phyloP scores from a whole-genome alignment of 192 early-diverging fungal species.

The Coemansia nantahalensis region DNA sequence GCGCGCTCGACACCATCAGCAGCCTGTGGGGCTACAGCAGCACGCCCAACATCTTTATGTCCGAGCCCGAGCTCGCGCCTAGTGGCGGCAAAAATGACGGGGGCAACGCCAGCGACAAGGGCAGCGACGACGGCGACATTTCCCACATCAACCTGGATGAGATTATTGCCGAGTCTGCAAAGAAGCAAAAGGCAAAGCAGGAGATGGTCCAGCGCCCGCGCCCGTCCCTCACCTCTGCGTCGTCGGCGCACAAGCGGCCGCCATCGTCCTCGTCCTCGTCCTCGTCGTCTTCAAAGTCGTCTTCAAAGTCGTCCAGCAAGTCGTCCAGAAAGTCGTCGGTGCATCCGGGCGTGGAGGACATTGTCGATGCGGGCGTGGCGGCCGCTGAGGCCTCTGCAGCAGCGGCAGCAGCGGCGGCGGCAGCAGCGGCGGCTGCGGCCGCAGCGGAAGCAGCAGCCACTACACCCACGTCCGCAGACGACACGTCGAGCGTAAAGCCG shows the following conservation, averaged over 20 bases:
- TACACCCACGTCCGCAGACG: too few species aligned
- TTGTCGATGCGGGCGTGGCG: constrained; percentile 27
- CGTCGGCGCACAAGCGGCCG: not conserved
- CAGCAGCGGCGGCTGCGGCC: too few species aligned
- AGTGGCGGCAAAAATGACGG: too few species aligned
- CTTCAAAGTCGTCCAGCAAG: constrained; percentile 11
- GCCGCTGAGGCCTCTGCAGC: constrained; percentile 19
- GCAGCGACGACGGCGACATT: constrained; percentile 15
- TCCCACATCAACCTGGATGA: constrained; percentile 19
- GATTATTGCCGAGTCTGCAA: constrained; percentile 4
- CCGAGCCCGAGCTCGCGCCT: constrained; percentile 1
- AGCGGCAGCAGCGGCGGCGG: constrained; percentile 2
- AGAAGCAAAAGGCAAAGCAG: constrained; percentile 17
- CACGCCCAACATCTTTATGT: constrained; percentile 38
- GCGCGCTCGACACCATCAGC: constrained; percentile 35
- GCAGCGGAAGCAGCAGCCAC: too few species aligned
- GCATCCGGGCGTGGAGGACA: constrained; percentile 32
- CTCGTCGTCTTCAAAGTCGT: not conserved
- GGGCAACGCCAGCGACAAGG: not conserved
- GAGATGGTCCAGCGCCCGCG: constrained; percentile 22
- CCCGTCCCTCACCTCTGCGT: too few species aligned
- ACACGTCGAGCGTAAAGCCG: too few species aligned
- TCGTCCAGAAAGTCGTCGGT: too few species aligned
- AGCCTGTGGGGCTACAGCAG: constrained; percentile 38
- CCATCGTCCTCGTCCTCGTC: constrained; percentile 2